These are phyloP conservation scores for Pyrenophora seminiperda DNA, from an alignment of 2,329 filamentous ascomycete species.

Conservation along the genomic window DNA sequence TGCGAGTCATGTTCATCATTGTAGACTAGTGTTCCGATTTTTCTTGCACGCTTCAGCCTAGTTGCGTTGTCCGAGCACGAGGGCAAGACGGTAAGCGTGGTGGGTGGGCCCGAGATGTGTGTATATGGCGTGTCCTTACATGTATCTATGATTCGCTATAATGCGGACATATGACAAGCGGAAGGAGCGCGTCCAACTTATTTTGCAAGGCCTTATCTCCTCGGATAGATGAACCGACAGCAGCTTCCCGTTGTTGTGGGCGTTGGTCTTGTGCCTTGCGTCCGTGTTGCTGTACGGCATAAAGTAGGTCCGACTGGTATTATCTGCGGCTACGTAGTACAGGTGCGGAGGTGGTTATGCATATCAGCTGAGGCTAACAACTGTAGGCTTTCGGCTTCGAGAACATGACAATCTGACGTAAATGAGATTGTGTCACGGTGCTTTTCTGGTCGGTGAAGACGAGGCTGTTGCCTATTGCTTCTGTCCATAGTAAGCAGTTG, in stretches of 20 bases:
- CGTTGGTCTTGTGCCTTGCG: constrained; percentile 18
- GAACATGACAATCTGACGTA: constrained; percentile 10
- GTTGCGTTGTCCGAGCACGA: too few relatives aligned
- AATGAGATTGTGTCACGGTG: constrained; percentile 26
- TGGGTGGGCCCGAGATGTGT: too few relatives aligned
- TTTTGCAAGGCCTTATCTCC: constrained; percentile 1
- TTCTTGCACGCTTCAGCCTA: too few relatives aligned
- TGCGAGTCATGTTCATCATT: constrained; percentile 1
- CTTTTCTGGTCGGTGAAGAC: constrained; percentile 22
- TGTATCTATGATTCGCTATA: background rate
- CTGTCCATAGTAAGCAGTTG: background rate
- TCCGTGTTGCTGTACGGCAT: constrained; percentile 14
- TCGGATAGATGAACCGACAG: constrained; percentile 1
- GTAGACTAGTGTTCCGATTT: too few relatives aligned
- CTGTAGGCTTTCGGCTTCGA: constrained; percentile 1
- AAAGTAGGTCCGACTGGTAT: constrained; percentile 11
- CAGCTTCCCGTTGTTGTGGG: background rate
- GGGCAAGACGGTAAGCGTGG: too few relatives aligned
- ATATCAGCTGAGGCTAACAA: constrained; percentile 15
- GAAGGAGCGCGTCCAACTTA: background rate
- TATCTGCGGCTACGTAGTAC: constrained; percentile 7
- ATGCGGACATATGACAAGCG: background rate
- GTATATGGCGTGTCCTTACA: too few relatives aligned
- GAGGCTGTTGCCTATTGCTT: background rate
- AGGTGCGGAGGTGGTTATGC: constrained; percentile 6